Conservation (phyloP, 139 green algal genomes). For the Closterium sp. region DNA sequence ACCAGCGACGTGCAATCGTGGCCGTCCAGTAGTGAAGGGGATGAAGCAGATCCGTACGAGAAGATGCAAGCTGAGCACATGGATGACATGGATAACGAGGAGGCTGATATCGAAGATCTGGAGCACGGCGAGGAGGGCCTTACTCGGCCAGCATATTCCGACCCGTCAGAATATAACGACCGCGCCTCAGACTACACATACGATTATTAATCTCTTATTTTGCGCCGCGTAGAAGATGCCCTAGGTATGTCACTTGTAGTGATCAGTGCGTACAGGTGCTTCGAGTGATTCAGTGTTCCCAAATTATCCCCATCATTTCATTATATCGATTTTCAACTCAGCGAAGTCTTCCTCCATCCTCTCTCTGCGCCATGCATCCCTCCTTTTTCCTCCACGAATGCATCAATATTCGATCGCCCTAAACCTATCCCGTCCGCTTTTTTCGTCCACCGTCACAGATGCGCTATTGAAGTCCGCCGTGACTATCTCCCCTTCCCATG, state of each 20-base stretch:
- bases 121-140: neutral
- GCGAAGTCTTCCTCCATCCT: neutral
- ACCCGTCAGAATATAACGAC: neutral
- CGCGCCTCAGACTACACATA: neutral
- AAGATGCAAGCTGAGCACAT: neutral
- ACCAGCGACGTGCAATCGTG: slow-evolving; percentile 31
- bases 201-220: neutral
- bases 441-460: too few species aligned
- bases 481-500: too few species aligned
- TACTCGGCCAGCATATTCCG: neutral
- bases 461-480: too few species aligned
- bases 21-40: slow-evolving; percentile 13
- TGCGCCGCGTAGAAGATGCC: neutral
- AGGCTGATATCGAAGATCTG: neutral
- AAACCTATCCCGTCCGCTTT: too few species aligned
- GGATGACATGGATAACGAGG: neutral
- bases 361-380: too few species aligned
- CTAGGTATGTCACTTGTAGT: neutral
- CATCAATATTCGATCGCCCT: too few species aligned
- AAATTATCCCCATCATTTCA: neutral
- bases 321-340: neutral
- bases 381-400: too few species aligned
- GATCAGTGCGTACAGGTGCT: neutral
- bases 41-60: neutral
- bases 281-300: neutral